These are phyloP conservation scores for Abortiporus biennis DNA, from an alignment of 1,284 basidiomycete genomes.

Conservation along the genomic window DNA sequence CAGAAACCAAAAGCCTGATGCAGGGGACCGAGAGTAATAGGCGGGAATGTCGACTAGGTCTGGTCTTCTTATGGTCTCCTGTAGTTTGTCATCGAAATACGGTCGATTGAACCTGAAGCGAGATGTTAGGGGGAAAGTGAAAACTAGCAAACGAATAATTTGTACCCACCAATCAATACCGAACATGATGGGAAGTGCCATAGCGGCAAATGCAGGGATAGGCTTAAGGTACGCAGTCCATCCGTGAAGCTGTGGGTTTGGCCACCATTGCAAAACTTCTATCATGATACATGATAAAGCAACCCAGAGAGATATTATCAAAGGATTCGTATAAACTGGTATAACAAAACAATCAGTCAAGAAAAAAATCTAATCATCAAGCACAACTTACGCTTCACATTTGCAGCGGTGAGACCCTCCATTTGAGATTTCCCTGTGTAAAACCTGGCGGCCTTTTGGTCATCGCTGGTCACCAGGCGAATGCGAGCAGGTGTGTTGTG, in stretches of 20 bases:
- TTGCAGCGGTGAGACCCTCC: constrained; percentile 68
- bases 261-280: constrained; percentile 62
- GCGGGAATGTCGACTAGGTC: constrained; percentile 50
- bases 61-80: constrained; percentile 45
- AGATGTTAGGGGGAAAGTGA: no score
- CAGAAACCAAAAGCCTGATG: constrained; percentile 65
- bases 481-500: constrained; percentile 36
- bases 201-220: constrained; percentile 58
- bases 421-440: constrained; percentile 63
- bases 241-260: constrained; percentile 33
- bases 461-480: constrained; percentile 42
- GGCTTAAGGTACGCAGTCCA: constrained; percentile 48
- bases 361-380: not conserved
- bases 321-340: constrained; percentile 55
- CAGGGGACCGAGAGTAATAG: constrained; percentile 56
- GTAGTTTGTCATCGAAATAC: constrained; percentile 53
- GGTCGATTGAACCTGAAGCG: constrained; percentile 58
- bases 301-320: constrained; percentile 56
- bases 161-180: constrained; percentile 67
- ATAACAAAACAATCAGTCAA: constrained; percentile 2
- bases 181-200: constrained; percentile 61
- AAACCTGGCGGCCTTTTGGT: constrained; percentile 58
- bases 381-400: constrained; percentile 44
- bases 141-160: not conserved
- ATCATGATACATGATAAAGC: constrained; percentile 52